Percentiles rank a stretch among this genome's conserved stretches.
Evolutionary conservation across 2,329 filamentous ascomycete genomes (phyloP).

Genomic region (Hypomyces perniciosus): DNA sequence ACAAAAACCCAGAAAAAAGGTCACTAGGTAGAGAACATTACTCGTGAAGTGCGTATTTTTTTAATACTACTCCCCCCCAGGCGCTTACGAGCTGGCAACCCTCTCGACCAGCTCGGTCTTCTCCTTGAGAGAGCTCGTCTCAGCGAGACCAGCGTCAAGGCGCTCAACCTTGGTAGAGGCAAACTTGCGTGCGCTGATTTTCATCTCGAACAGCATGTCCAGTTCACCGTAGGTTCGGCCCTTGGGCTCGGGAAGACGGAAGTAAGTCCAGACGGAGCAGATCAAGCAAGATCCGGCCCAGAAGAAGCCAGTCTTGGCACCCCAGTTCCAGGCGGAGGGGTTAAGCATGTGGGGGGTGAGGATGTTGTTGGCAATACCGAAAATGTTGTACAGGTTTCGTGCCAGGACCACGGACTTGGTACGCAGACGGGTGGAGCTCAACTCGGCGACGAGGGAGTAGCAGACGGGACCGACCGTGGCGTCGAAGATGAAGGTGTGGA

Average conservation of each 20-base stretch:
- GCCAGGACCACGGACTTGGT: constrained; percentile 42
- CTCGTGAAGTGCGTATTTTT: too few relatives aligned
- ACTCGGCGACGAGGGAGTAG: constrained; percentile 69
- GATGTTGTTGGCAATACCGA: constrained; percentile 41
- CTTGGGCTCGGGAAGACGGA: constrained; percentile 49
- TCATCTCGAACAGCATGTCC: constrained; percentile 47
- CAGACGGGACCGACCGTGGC: constrained; percentile 52
- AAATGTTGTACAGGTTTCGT: constrained; percentile 43
- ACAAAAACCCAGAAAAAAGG: too few relatives aligned
- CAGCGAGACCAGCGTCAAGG: constrained; percentile 16
- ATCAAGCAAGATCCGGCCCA: constrained; percentile 39
- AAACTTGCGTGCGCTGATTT: constrained; percentile 38
- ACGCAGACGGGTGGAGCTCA: constrained; percentile 40
- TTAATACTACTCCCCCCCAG: too few relatives aligned
- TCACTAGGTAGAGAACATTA: too few relatives aligned
- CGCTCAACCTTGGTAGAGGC: constrained; percentile 25
- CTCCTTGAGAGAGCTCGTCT: constrained; percentile 15
- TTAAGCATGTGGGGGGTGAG: constrained; percentile 43
- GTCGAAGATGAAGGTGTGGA: constrained; percentile 40
- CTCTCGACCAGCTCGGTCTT: constrained; percentile 18
- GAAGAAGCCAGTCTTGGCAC: constrained; percentile 42
- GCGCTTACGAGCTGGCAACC: not conserved
- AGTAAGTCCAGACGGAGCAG: constrained; percentile 45
- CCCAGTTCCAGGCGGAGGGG: constrained; percentile 41
- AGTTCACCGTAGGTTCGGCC: constrained; percentile 50